Percentiles rank a stretch among this genome's conserved stretches.
These are phyloP conservation scores for Monosporascus ibericus DNA, from an alignment of 2,329 filamentous ascomycete species.

Conservation along the genomic window DNA sequence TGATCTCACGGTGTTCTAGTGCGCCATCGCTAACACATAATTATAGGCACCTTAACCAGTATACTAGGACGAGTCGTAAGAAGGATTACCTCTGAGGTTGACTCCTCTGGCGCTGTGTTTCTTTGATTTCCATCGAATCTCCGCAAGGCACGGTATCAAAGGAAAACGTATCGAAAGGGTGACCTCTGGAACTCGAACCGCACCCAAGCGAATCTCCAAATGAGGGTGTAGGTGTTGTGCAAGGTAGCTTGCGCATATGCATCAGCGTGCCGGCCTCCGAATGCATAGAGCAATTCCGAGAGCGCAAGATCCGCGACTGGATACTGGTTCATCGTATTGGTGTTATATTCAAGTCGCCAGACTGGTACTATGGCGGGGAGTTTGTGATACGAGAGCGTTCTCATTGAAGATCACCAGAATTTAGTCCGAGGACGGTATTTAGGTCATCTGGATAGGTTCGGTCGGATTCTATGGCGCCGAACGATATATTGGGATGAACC, in stretches of 20 bases:
- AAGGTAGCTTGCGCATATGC: conserved; percentile 5
- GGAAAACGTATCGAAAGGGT: conserved; percentile 14
- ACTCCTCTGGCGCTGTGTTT: not conserved
- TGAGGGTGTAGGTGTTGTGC: conserved; percentile 11
- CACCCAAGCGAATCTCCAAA: conserved; percentile 16
- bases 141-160: conserved; percentile 6
- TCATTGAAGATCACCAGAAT: not conserved
- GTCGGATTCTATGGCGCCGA: not conserved
- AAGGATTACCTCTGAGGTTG: conserved; percentile 77
- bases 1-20: not conserved
- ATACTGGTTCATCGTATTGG: conserved; percentile 5
- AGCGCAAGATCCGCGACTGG: conserved; percentile 4
- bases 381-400: not conserved
- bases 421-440: not conserved
- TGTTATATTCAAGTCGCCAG: not conserved
- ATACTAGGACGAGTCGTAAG: conserved; percentile 87
- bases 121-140: not conserved
- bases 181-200: conserved; percentile 15
- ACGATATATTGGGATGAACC: too few relatives aligned
- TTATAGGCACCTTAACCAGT: conserved; percentile 76
- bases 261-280: conserved; percentile 9
- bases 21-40: not conserved
- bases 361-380: not conserved
- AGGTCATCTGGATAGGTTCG: not conserved
- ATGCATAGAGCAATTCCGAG: conserved; percentile 9